A percentile compares a stretch with the other conserved stretches of the same genome.
Conservation (phyloP, 2,329 filamentous ascomycete species). For the Fusarium sp. region DNA sequence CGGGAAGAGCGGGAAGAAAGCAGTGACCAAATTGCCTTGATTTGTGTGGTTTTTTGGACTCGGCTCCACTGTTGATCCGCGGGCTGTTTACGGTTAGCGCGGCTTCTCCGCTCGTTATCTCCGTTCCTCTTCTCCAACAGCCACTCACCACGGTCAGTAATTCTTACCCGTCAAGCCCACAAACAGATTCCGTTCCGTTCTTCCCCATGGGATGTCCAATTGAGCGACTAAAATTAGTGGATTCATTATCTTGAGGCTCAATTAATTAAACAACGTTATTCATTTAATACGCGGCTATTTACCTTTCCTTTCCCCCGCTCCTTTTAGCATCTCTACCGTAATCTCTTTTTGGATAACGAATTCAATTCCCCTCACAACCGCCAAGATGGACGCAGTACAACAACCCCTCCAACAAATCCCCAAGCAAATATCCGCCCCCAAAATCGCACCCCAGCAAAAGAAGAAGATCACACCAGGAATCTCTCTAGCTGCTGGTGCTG, state of each 20-base stretch:
- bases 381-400: slow-evolving; percentile 18
- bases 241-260: not conserved
- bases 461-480: slow-evolving; percentile 51
- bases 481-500: slow-evolving; percentile 61
- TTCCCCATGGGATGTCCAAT: not conserved
- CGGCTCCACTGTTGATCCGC: slow-evolving; percentile 28
- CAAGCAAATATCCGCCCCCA: not conserved
- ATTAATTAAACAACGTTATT: not conserved
- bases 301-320: not conserved
- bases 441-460: not conserved
- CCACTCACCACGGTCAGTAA: not conserved
- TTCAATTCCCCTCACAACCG: not conserved
- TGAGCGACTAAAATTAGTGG: not conserved
- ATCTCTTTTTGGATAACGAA: not conserved
- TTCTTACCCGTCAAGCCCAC: not conserved
- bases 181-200: not conserved
- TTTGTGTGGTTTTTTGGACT: not conserved
- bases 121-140: not conserved
- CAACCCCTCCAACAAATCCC: slow-evolving; percentile 4
- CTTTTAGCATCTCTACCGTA: not conserved
- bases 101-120: not conserved
- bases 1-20: slow-evolving; percentile 19
- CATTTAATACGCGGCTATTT: not conserved
- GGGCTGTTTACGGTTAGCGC: slow-evolving; percentile 1
- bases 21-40: not conserved